Conservation (phyloP, 176 grass and related monocot species). For the Oryza officinalis region DNA sequence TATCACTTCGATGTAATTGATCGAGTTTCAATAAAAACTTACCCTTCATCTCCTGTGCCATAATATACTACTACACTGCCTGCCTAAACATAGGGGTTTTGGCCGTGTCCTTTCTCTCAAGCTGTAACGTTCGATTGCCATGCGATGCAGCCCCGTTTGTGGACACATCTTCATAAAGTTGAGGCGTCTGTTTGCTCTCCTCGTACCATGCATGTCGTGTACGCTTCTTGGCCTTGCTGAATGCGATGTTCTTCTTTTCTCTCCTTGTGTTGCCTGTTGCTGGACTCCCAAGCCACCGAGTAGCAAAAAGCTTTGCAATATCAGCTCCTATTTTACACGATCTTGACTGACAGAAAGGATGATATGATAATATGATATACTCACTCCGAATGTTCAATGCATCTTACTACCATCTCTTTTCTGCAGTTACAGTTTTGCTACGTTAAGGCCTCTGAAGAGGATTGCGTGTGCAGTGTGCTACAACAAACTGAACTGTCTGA, state of each 20-base stretch:
- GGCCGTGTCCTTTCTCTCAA: background rate
- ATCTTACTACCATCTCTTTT: background rate
- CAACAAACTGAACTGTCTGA: background rate
- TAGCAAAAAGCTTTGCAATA: background rate
- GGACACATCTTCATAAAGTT: background rate
- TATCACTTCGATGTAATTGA: too few species aligned
- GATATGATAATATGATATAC: background rate
- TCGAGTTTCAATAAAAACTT: too few species aligned
- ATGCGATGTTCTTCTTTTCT: background rate
- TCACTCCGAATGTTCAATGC: background rate
- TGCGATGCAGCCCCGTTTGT: background rate
- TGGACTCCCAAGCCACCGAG: background rate
- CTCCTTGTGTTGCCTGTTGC: background rate
- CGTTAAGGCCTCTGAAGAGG: background rate
- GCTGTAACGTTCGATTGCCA: background rate
- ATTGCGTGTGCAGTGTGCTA: background rate
- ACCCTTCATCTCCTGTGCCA: background rate
- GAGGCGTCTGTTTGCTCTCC: background rate
- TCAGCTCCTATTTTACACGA: background rate
- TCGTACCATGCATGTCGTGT: background rate
- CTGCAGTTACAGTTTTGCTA: background rate
- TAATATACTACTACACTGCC: background rate
- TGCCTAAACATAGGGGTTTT: background rate
- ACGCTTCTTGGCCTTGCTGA: background rate
- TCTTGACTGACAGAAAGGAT: background rate